Conservation (phyloP, 306 rosid genomes). For the Dryas drummondii region DNA sequence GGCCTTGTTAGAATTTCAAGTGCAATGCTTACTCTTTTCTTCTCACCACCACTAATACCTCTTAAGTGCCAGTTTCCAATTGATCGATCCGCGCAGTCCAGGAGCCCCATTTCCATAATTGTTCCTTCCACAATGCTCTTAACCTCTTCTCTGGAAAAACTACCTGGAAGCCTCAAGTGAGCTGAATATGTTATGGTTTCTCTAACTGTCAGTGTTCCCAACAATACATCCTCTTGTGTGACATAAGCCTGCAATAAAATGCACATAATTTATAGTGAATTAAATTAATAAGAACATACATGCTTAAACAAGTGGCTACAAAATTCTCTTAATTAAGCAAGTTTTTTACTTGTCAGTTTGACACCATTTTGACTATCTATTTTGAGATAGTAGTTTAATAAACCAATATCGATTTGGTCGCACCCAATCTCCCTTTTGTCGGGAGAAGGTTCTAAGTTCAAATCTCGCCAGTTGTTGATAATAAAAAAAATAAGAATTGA, state of each 20-base stretch:
- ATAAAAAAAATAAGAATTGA: no score
- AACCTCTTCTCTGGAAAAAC: slow-evolving; percentile 53
- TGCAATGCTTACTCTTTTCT: slow-evolving; percentile 82
- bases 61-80: slow-evolving; percentile 84
- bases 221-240: slow-evolving; percentile 80
- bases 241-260: slow-evolving; percentile 64
- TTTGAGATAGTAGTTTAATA: no score
- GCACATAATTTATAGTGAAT: slow-evolving; percentile 4
- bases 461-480: no score
- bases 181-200: slow-evolving; percentile 80
- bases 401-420: no score
- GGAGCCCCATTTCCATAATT: slow-evolving; percentile 85
- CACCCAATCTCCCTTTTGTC: no score
- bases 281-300: not conserved
- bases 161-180: slow-evolving; percentile 57
- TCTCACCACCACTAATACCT: slow-evolving; percentile 87
- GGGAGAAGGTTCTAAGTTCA: not conserved
- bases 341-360: not conserved
- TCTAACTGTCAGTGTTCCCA: slow-evolving; percentile 72
- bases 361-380: not conserved
- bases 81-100: slow-evolving; percentile 67
- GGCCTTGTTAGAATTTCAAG: slow-evolving; percentile 84
- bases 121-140: slow-evolving; percentile 57
- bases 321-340: not conserved
- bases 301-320: not conserved